phyloP scores from a whole-genome alignment of 768 basidiomycete genomes.

The Symmetrospora coprosmae region DNA sequence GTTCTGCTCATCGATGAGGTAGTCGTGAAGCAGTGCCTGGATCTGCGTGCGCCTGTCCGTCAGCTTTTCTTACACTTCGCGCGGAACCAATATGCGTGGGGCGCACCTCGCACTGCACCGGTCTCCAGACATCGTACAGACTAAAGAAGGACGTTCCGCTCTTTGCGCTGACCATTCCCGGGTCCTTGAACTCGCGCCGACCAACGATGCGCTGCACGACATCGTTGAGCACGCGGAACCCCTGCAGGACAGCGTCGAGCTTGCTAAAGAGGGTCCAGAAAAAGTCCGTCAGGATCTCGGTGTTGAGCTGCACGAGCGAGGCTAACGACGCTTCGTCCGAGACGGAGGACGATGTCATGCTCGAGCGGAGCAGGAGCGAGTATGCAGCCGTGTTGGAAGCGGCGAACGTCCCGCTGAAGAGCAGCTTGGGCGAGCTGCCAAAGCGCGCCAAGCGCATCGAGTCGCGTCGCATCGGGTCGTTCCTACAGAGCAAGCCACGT shows the following conservation, averaged over 20 bases:
- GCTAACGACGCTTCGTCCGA: neutral
- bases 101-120: constrained; percentile 73
- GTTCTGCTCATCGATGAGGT: constrained; percentile 81
- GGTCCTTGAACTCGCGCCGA: constrained; percentile 84
- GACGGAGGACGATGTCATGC: neutral
- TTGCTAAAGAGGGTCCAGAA: constrained; percentile 98
- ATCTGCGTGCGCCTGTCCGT: constrained; percentile 45
- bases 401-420: constrained; percentile 3
- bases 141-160: constrained; percentile 51
- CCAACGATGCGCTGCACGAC: constrained; percentile 79
- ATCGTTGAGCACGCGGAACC: constrained; percentile 75
- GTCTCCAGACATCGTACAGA: constrained; percentile 69
- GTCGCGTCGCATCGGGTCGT: neutral
- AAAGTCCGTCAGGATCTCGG: constrained; percentile 73
- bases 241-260: constrained; percentile 80
- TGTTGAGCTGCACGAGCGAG: constrained; percentile 56
- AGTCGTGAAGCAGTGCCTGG: constrained; percentile 66
- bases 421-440: neutral
- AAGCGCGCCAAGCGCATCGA: neutral
- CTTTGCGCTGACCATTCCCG: constrained; percentile 61
- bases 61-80: neutral
- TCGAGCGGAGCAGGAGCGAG: constrained; percentile 2
- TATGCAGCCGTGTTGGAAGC: constrained; percentile 48
- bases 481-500: neutral
- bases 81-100: too few species aligned